These are phyloP conservation scores for Tricholoma furcatifolium DNA, from an alignment of 768 basidiomycete species.

Conservation along the genomic window DNA sequence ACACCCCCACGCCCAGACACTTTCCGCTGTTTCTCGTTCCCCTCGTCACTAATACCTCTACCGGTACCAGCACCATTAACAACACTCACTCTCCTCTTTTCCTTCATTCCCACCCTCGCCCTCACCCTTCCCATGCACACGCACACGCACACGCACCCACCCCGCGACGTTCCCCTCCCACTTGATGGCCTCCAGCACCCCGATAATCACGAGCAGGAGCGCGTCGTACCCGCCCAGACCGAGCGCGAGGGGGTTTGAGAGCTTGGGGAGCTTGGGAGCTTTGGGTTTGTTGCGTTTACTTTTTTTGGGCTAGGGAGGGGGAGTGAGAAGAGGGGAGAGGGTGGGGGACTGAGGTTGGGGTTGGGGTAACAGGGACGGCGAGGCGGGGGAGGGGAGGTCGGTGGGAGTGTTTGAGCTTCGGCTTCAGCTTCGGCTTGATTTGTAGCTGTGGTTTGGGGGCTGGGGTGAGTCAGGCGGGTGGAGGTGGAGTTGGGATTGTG, in stretches of 20 bases:
- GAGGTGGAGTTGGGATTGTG: background rate
- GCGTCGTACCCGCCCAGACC: slow-evolving; percentile 39
- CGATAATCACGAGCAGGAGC: slow-evolving; percentile 64
- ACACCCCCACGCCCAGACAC: no score
- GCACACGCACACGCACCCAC: slow-evolving; percentile 46
- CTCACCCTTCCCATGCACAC: background rate
- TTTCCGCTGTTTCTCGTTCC: no score
- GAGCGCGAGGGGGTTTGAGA: background rate
- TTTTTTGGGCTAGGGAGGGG: no score
- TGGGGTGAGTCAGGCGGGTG: background rate
- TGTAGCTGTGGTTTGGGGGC: background rate
- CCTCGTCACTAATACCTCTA: no score
- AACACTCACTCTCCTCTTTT: no score
- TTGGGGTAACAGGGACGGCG: no score
- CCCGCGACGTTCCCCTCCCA: slow-evolving; percentile 61
- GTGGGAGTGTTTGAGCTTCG: background rate
- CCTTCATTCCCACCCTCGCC: no score
- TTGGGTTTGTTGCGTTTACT: slow-evolving; percentile 14
- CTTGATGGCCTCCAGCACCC: slow-evolving; percentile 61
- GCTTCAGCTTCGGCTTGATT: no score
- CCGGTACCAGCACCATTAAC: no score
- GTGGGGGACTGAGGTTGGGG: no score
- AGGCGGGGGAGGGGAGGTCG: background rate
- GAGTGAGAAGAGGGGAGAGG: background rate
- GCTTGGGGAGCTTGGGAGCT: background rate